Percentiles rank a stretch among this genome's conserved stretches.
Evolutionary conservation across 179 eudicot genomes (phyloP).

Genomic region (Camellia oleifera): DNA sequence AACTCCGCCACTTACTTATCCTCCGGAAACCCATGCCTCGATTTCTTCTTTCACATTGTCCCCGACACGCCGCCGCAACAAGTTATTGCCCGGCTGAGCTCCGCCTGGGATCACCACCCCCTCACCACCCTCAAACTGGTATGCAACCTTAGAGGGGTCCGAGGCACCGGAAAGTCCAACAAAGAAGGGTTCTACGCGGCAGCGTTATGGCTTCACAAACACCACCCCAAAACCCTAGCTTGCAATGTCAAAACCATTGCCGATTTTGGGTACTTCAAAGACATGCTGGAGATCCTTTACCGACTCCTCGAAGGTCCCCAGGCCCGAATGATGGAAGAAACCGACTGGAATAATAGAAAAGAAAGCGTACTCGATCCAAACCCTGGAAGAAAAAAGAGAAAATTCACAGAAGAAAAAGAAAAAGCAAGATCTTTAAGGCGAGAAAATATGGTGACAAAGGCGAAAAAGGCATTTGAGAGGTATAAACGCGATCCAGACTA

Average conservation of each 20-base stretch:
- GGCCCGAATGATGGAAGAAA: background rate
- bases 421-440: background rate
- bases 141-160: background rate
- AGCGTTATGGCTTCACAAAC: background rate
- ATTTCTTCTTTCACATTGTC: background rate
- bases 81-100: background rate
- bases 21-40: conserved; percentile 4
- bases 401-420: background rate
- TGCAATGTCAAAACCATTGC: background rate
- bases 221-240: conserved; percentile 10
- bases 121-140: background rate
- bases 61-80: background rate
- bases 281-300: background rate
- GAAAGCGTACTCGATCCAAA: background rate
- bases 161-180: background rate
- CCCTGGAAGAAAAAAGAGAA: background rate
- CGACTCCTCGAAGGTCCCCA: background rate
- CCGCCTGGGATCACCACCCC: background rate
- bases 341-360: background rate
- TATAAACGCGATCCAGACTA: background rate
- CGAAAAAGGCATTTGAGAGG: background rate
- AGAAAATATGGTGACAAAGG: background rate
- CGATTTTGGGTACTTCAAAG: conserved; percentile 3
- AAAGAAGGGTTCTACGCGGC: conserved; percentile 3
- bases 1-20: background rate